phyloP scores from a whole-genome alignment of 2,329 filamentous ascomycete species.

The Neopestalotiopsis sp. region DNA sequence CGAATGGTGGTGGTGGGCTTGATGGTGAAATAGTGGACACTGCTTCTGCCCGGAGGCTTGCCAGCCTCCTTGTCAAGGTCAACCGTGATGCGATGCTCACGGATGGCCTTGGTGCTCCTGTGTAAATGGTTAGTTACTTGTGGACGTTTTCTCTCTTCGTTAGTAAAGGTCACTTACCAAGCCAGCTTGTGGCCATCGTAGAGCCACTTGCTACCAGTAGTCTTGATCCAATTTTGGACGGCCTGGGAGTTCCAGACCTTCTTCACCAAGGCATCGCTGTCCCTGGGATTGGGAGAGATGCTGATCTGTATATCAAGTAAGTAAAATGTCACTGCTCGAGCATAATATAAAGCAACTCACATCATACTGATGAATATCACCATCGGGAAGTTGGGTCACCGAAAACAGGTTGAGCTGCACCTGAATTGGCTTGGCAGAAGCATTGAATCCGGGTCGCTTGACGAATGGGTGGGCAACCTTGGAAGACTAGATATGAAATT shows the following conservation, averaged over 20 bases:
- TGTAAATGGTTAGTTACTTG: constrained; percentile 19
- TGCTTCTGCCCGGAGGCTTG: constrained; percentile 40
- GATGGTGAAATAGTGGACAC: constrained; percentile 63
- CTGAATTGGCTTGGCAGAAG: constrained; percentile 54
- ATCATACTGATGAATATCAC: constrained; percentile 82
- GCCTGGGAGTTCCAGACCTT: constrained; percentile 75
- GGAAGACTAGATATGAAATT: constrained; percentile 26
- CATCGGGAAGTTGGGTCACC: constrained; percentile 63
- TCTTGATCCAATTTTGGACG: constrained; percentile 60
- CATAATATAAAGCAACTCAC: constrained; percentile 55
- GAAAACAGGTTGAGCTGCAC: constrained; percentile 77
- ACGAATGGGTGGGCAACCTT: constrained; percentile 40
- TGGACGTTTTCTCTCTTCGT: background rate
- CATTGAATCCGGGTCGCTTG: constrained; percentile 61
- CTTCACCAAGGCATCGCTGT: constrained; percentile 64
- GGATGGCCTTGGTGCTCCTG: constrained; percentile 45
- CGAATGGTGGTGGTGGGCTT: constrained; percentile 70
- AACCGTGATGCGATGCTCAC: constrained; percentile 62
- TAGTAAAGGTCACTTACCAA: constrained; percentile 63
- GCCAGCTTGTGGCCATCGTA: constrained; percentile 86
- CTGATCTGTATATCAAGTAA: constrained; percentile 55
- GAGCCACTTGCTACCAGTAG: constrained; percentile 62
- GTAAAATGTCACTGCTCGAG: constrained; percentile 18
- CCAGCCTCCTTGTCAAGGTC: constrained; percentile 65
- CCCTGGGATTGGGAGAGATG: constrained; percentile 67